These are phyloP conservation scores for Colletotrichum liriopes DNA, from an alignment of 2,329 filamentous ascomycete genomes.

Conservation along the genomic window DNA sequence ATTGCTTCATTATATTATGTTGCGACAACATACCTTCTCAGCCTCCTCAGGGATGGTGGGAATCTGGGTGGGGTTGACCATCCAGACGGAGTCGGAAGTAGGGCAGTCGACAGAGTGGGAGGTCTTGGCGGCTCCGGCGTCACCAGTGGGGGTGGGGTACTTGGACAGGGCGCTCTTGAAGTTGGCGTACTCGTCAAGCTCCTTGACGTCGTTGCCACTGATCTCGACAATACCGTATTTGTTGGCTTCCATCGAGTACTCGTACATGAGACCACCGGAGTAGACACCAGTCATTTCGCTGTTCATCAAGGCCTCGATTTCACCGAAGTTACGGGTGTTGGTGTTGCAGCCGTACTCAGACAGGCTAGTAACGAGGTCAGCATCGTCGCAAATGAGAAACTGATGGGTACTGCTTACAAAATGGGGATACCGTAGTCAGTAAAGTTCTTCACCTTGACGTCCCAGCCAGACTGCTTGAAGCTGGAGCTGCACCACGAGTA, in stretches of 20 bases:
- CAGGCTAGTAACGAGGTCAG: conserved; percentile 63
- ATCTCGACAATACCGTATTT: conserved; percentile 86
- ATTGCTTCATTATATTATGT: not conserved
- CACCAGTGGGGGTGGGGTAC: conserved; percentile 66
- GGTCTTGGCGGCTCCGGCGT: conserved; percentile 65
- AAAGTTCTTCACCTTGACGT: conserved; percentile 90
- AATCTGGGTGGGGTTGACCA: conserved; percentile 64
- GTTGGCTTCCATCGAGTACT: conserved; percentile 87
- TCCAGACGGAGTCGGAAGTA: conserved; percentile 64
- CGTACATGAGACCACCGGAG: conserved; percentile 96
- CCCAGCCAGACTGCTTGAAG: conserved; percentile 83
- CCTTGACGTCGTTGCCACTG: conserved; percentile 66
- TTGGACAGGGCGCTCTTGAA: conserved; percentile 65
- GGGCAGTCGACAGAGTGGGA: conserved; percentile 66
- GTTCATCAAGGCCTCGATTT: conserved; percentile 85
- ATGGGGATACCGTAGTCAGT: conserved; percentile 89
- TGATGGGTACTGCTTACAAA: conserved; percentile 68
- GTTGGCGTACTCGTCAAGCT: conserved; percentile 74
- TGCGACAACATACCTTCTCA: conserved; percentile 46
- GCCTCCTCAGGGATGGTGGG: conserved; percentile 68
- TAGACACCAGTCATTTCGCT: conserved; percentile 89
- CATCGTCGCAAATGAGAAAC: conserved; percentile 34
- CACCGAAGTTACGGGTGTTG: conserved; percentile 85
- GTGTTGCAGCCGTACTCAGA: conserved; percentile 94
- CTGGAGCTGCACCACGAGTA: conserved; percentile 88